Percentiles rank a stretch among this genome's conserved stretches.
These are phyloP conservation scores for Eutrema heterophyllum DNA, from an alignment of 345 rosid species.

Conservation along the genomic window DNA sequence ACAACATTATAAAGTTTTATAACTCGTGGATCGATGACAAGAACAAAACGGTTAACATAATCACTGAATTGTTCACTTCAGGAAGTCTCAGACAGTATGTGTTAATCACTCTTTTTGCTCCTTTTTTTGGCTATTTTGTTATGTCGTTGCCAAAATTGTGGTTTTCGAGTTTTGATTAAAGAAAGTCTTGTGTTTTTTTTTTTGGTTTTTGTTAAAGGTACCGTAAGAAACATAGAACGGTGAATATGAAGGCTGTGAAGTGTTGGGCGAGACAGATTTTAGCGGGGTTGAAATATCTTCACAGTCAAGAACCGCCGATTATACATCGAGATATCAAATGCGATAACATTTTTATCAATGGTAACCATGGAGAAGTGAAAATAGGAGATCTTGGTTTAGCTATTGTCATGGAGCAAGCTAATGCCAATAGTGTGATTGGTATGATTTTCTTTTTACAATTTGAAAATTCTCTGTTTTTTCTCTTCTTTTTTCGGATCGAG, in stretches of 20 bases:
- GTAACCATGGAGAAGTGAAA: conserved; percentile 93
- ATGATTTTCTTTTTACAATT: conserved; percentile 13
- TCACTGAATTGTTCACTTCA: conserved; percentile 90
- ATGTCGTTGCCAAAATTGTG: too few species aligned
- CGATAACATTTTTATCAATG: conserved; percentile 94
- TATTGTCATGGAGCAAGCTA: conserved; percentile 81
- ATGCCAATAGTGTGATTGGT: conserved; percentile 95
- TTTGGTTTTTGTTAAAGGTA: conserved; percentile 47
- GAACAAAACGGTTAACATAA: conserved; percentile 85
- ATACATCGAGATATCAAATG: conserved; percentile 95
- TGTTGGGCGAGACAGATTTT: conserved; percentile 92
- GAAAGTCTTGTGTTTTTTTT: not conserved
- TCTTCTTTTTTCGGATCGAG: too few species aligned
- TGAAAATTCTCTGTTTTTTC: too few species aligned
- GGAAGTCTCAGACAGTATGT: conserved; percentile 92
- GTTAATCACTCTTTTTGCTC: not conserved
- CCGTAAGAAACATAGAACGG: conserved; percentile 79
- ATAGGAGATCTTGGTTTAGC: conserved; percentile 98
- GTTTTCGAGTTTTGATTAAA: too few species aligned
- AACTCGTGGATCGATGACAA: conserved; percentile 93
- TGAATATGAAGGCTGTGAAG: conserved; percentile 82
- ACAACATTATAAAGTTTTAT: conserved; percentile 67
- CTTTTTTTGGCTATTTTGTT: too few species aligned
- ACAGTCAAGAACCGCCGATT: conserved; percentile 73
- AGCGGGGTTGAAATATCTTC: conserved; percentile 73